These are phyloP conservation scores for Asclepias syriaca DNA, from an alignment of 257 asterid species.

Conservation along the genomic window DNA sequence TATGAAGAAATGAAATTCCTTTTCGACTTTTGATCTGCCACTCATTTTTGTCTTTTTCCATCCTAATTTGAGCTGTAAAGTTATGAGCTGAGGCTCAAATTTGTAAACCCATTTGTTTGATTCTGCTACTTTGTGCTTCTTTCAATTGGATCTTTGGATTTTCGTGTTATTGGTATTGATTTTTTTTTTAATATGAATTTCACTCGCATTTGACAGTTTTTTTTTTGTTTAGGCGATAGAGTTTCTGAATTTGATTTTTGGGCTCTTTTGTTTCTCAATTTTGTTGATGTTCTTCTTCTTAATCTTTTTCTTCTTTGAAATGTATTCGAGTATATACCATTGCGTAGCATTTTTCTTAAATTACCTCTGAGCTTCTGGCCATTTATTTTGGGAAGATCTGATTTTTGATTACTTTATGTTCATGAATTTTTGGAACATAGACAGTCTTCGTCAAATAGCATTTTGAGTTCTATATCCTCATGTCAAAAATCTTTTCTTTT, in stretches of 20 bases:
- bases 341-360: no score
- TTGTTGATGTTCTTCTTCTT: background rate
- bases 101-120: background rate
- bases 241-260: background rate
- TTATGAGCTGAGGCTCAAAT: slow-evolving; percentile 6
- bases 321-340: background rate
- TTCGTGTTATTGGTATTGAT: slow-evolving; percentile 2
- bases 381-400: background rate
- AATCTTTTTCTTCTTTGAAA: background rate
- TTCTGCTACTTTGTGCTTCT: background rate
- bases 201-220: background rate
- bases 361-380: background rate
- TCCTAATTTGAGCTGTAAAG: slow-evolving; percentile 7
- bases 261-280: slow-evolving; percentile 7
- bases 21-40: slow-evolving; percentile 16
- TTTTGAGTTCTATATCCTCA: background rate
- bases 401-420: background rate
- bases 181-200: background rate
- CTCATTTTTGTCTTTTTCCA: slow-evolving; percentile 8
- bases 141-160: slow-evolving; percentile 12
- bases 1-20: background rate
- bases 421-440: background rate
- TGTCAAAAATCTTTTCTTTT: background rate
- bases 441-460: background rate
- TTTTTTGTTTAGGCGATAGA: background rate